Evolutionary conservation across 1,284 basidiomycete genomes (phyloP).

Genomic region (Papiliotrema flavescens): DNA sequence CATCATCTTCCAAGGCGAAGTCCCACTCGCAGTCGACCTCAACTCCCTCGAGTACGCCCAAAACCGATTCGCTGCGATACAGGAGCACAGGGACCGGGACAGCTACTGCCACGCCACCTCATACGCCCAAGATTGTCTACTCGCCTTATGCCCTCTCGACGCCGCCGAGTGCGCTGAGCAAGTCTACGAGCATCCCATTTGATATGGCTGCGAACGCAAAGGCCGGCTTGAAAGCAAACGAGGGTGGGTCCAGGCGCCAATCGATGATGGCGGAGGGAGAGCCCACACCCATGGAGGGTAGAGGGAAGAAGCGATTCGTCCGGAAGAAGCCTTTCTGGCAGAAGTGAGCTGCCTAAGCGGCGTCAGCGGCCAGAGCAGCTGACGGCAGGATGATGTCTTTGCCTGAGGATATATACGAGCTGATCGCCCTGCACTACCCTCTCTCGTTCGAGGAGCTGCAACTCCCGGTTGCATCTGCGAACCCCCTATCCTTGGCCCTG

Average conservation of each 20-base stretch:
- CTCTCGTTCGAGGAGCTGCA: conserved; percentile 31
- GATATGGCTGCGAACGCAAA: conserved; percentile 38
- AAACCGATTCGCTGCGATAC: background rate
- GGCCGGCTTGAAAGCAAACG: conserved; percentile 24
- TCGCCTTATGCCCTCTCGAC: conserved; percentile 38
- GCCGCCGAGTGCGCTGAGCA: conserved; percentile 32
- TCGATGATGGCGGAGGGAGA: conserved; percentile 1
- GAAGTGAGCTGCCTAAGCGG: conserved; percentile 21
- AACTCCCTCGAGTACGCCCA: background rate
- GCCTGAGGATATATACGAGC: conserved; percentile 28
- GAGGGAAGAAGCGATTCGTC: conserved; percentile 34
- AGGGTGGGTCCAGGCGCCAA: conserved; percentile 10
- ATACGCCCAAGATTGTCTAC: conserved; percentile 29
- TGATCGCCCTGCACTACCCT: conserved; percentile 22
- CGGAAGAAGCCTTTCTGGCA: conserved; percentile 33
- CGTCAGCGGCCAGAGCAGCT: background rate
- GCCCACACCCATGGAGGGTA: too few relatives aligned
- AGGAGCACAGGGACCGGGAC: conserved; percentile 6
- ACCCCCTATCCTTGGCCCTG: conserved; percentile 33
- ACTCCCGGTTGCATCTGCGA: conserved; percentile 34
- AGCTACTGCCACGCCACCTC: conserved; percentile 8
- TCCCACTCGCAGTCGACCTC: background rate
- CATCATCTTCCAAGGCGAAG: background rate
- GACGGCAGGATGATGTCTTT: conserved; percentile 19
- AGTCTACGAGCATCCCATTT: conserved; percentile 36